Evolutionary conservation across 768 basidiomycete genomes (phyloP).

Genomic region (Floccularia luteovirens): DNA sequence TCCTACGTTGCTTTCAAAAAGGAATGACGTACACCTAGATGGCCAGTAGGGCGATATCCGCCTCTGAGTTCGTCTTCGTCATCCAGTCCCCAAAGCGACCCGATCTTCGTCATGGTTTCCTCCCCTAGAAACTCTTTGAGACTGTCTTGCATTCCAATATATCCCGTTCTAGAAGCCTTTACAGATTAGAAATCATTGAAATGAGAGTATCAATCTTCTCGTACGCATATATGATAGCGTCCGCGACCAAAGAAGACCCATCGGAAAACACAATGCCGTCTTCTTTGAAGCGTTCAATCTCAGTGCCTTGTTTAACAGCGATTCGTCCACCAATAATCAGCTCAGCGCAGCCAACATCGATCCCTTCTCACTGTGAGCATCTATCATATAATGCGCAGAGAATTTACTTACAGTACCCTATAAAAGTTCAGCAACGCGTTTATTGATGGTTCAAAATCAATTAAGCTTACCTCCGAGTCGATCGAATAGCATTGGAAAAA

Average conservation of each 20-base stretch:
- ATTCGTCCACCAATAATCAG: conserved; percentile 47
- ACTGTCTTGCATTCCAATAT: conserved; percentile 19
- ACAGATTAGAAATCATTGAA: background rate
- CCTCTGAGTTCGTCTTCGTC: conserved; percentile 31
- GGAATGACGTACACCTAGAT: conserved; percentile 27
- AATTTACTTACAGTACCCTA: conserved; percentile 9
- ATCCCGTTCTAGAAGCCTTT: conserved; percentile 13
- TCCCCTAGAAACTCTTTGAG: conserved; percentile 25
- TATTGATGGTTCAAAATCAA: background rate
- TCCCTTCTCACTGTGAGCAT: conserved; percentile 11
- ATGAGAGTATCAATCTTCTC: conserved; percentile 1
- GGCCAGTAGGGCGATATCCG: conserved; percentile 30
- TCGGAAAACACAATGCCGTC: conserved; percentile 28
- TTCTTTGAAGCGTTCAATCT: conserved; percentile 26
- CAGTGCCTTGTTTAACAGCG: conserved; percentile 47
- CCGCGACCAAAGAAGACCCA: conserved; percentile 28
- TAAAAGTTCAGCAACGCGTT: background rate
- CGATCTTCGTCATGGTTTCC: conserved; percentile 20
- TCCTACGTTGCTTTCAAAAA: background rate
- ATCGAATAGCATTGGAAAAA: conserved; percentile 17
- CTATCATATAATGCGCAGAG: background rate
- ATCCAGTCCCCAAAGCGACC: conserved; percentile 29
- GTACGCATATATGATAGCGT: conserved; percentile 39
- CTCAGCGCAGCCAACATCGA: conserved; percentile 43
- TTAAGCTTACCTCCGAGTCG: conserved; percentile 21